Evolutionary conservation across 1,284 basidiomycete genomes (phyloP).

Genomic region (Pseudozyma thailandica): DNA sequence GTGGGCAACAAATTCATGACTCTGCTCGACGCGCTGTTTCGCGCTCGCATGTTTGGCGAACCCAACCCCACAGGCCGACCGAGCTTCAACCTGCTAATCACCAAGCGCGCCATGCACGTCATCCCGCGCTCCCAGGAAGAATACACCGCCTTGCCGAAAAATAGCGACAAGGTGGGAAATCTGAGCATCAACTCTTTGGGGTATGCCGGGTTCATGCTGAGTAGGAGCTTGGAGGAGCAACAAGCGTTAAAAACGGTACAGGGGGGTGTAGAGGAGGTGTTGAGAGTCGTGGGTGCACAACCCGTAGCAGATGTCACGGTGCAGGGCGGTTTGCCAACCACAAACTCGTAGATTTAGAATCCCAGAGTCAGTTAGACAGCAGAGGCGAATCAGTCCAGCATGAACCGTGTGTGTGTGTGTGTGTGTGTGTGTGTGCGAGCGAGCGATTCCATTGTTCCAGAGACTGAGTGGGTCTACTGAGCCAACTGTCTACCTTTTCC

Average conservation of each 20-base stretch:
- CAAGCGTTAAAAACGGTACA: slow-evolving; percentile 32
- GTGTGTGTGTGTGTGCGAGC: background rate
- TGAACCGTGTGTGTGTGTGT: background rate
- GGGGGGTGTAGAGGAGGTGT: slow-evolving; percentile 41
- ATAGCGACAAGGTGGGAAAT: slow-evolving; percentile 32
- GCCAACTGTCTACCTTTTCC: no score
- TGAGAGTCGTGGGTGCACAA: slow-evolving; percentile 32
- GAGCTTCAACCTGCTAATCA: slow-evolving; percentile 63
- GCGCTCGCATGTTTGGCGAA: slow-evolving; percentile 41
- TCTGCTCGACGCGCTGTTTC: slow-evolving; percentile 60
- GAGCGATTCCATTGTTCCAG: background rate
- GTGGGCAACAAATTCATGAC: slow-evolving; percentile 56
- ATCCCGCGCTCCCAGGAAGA: slow-evolving; percentile 58
- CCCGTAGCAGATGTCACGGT: slow-evolving; percentile 51
- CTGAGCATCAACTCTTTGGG: slow-evolving; percentile 59
- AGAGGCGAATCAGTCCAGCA: background rate
- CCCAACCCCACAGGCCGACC: background rate
- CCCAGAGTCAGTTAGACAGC: background rate
- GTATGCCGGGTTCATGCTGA: slow-evolving; percentile 62
- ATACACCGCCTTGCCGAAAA: slow-evolving; percentile 24
- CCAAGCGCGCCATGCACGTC: slow-evolving; percentile 61
- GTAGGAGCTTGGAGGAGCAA: slow-evolving; percentile 48
- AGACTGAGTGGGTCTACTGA: no score
- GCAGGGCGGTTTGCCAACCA: slow-evolving; percentile 35
- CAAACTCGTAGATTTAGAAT: slow-evolving; percentile 19